Conservation (phyloP, 108 stramenopile species). For the Cylindrotheca fusiformis region DNA sequence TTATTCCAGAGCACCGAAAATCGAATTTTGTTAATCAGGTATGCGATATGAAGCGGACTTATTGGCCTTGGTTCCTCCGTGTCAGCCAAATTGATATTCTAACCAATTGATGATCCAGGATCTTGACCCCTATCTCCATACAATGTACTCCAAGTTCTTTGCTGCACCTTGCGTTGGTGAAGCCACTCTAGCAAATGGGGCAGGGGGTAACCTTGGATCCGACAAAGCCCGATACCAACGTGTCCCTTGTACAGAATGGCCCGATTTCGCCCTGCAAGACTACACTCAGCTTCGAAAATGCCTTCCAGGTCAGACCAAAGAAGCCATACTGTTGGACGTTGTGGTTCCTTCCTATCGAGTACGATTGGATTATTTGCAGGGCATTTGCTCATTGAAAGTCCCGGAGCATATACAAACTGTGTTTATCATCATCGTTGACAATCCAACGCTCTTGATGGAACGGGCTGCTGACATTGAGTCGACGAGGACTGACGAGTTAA, state of each 20-base stretch:
- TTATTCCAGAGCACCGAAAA: constrained; percentile 41
- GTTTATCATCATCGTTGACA: constrained; percentile 55
- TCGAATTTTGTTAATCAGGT: constrained; percentile 47
- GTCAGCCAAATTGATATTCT: too few relatives aligned
- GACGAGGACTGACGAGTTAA: background rate
- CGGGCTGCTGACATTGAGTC: background rate
- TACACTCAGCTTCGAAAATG: constrained; percentile 6
- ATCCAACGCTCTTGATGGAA: constrained; percentile 11
- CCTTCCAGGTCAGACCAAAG: background rate
- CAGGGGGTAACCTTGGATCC: constrained; percentile 26
- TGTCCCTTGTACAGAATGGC: constrained; percentile 33
- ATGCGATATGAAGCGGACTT: too few relatives aligned
- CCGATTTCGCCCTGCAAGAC: constrained; percentile 36
- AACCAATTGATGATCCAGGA: too few relatives aligned
- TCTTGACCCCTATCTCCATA: constrained; percentile 47
- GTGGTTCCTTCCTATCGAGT: constrained; percentile 57
- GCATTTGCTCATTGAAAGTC: constrained; percentile 34
- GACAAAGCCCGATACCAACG: constrained; percentile 34
- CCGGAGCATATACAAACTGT: constrained; percentile 15
- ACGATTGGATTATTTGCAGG: constrained; percentile 30
- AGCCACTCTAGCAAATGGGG: constrained; percentile 25
- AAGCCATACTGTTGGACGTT: constrained; percentile 39
- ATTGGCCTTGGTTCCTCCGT: too few relatives aligned
- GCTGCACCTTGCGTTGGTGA: constrained; percentile 31
- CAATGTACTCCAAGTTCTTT: constrained; percentile 35